phyloP scores from a whole-genome alignment of 441 rosid genomes.

The Populus hybrid region DNA sequence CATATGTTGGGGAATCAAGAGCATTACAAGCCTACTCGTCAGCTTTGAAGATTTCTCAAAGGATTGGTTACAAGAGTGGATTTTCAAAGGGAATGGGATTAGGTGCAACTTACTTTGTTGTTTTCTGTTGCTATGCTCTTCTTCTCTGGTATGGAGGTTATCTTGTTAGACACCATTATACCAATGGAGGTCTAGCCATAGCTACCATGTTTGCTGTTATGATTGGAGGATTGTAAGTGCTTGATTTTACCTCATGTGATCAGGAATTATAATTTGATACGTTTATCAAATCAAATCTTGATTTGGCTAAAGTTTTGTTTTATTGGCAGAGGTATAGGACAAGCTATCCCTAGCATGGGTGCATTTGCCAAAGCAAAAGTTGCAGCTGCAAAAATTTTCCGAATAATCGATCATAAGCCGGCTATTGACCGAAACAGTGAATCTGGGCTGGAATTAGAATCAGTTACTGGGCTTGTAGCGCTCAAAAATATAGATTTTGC shows the following conservation, averaged over 20 bases:
- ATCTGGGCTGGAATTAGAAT: constrained; percentile 63
- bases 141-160: constrained; percentile 99
- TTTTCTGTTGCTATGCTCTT: constrained; percentile 92
- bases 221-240: constrained; percentile 96
- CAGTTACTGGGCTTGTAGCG: constrained; percentile 82
- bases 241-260: not conserved
- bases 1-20: constrained; percentile 94
- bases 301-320: constrained; percentile 14
- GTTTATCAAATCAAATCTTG: not conserved
- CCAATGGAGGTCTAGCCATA: constrained; percentile 98
- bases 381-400: constrained; percentile 90
- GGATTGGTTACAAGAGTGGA: constrained; percentile 83
- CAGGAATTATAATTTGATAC: not conserved
- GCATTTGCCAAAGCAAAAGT: constrained; percentile 95
- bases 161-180: constrained; percentile 88
- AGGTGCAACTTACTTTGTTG: constrained; percentile 95
- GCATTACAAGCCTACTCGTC: constrained; percentile 82
- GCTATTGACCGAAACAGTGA: constrained; percentile 61
- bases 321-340: constrained; percentile 76
- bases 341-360: constrained; percentile 90
- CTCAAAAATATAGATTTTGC: constrained; percentile 84
- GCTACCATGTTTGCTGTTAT: constrained; percentile 98
- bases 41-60: constrained; percentile 74
- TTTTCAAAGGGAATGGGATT: constrained; percentile 94
- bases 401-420: constrained; percentile 87